Evolutionary conservation across 2,329 filamentous ascomycete species (phyloP), one percentile per base, ranked within the genome.

Genomic region (Colletotrichum liaoningense): DNA sequence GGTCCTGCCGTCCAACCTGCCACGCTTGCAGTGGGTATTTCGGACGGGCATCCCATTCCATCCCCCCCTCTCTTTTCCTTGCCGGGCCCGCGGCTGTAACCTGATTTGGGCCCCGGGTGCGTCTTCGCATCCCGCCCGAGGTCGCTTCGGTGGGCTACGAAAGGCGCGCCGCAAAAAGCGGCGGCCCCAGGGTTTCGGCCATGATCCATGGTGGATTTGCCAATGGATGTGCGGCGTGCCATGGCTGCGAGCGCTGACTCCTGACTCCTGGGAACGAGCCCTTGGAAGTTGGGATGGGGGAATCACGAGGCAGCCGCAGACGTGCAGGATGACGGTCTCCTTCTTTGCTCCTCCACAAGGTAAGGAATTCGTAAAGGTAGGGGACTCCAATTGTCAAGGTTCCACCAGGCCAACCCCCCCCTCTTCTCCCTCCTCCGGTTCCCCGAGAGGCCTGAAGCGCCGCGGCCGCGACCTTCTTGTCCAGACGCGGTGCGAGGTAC

Each of bases 71-170:
- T 28, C 49, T 24, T 38, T 69, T 72, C 22, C 52, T 46, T 72
- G 54, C 66, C 65, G 54, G 69, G 28, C 30, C 66, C 69, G 66
- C 54, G 66, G 70, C 59, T 73, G 59, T 69, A 62, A 69, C 66
- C 67, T 60, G 66, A 70, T 64, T 65, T 73, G 55, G 64, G 57
- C 35, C 49, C 65, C 57, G 65, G 49, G 54, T 56, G 66, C 70
- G 59, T 70, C 59, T 57, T 69, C 54, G 70, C 67, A 59, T 73
- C 56, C 70, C 66, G 59, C 70, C 46, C 42, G 52, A 52, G 63
- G 63, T 56, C 26, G 24, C 24, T 56, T 54, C 60, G 46, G 24
- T 56, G 49, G 35, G 2, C 11, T 49, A 35, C 11, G 52, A 19
- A 19, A 33, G 19, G 6, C 19, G 33, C 46, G 28, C 55, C 28